phyloP scores from a whole-genome alignment of 805 yeast genomes.

The Candida ovalis region DNA sequence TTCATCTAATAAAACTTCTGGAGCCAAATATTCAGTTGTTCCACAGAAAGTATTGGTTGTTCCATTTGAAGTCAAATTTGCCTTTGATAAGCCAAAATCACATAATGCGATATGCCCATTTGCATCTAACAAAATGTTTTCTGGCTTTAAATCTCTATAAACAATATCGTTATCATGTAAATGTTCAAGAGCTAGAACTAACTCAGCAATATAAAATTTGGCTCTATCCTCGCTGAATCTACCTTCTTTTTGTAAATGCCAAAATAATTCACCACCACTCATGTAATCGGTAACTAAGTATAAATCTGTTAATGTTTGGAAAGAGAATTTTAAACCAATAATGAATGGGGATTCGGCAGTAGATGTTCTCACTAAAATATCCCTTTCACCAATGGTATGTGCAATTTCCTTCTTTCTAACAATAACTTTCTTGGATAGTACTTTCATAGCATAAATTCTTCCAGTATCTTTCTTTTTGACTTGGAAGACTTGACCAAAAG shows the following conservation, averaged over 20 bases:
- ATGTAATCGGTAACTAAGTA: constrained; percentile 94
- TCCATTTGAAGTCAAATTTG: constrained; percentile 78
- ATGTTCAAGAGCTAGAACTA: constrained; percentile 89
- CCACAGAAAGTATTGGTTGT: constrained; percentile 98
- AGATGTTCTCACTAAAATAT: constrained; percentile 89
- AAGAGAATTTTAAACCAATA: constrained; percentile 92
- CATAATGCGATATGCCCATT: constrained; percentile 97
- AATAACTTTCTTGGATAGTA: constrained; percentile 87
- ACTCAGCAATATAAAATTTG: constrained; percentile 94
- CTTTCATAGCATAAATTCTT: constrained; percentile 96
- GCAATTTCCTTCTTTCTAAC: constrained; percentile 97
- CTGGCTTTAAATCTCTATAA: constrained; percentile 96
- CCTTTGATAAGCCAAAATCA: constrained; percentile 95
- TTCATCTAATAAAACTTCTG: constrained; percentile 93
- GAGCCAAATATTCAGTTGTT: constrained; percentile 96
- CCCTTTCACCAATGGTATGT: constrained; percentile 96
- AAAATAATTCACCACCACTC: constrained; percentile 90
- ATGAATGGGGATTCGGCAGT: constrained; percentile 77
- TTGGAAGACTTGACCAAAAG: constrained; percentile 97
- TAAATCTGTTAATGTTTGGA: constrained; percentile 90
- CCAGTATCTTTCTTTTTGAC: constrained; percentile 87
- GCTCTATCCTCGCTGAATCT: constrained; percentile 91
- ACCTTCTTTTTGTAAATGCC: constrained; percentile 89
- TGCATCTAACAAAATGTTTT: constrained; percentile 90
- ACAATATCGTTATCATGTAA: constrained; percentile 94